phyloP scores from a whole-genome alignment of 2,329 filamentous ascomycete species.

The Pezicula carpinea region DNA sequence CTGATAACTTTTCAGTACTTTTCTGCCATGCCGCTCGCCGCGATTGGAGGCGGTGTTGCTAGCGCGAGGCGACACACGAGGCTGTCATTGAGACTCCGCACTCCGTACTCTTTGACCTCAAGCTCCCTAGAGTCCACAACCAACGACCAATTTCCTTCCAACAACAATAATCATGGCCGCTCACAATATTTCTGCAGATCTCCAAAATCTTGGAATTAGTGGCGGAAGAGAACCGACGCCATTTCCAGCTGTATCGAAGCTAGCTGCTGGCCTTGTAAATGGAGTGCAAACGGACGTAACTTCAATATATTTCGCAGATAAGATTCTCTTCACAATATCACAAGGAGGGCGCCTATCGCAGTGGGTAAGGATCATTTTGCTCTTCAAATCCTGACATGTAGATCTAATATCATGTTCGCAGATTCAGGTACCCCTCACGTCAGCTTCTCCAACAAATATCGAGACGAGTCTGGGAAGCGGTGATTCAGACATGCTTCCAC shows the following conservation, averaged over 20 bases:
- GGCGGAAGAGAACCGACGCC: conserved; percentile 14
- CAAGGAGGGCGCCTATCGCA: conserved; percentile 83
- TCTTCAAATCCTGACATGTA: conserved; percentile 7
- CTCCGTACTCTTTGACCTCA: not conserved
- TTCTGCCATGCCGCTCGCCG: too few species aligned
- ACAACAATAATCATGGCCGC: conserved; percentile 12
- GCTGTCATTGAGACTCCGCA: not conserved
- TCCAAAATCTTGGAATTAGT: conserved; percentile 8
- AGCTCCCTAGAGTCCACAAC: not conserved
- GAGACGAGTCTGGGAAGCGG: conserved; percentile 44
- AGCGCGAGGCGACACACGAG: not conserved
- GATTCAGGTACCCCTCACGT: conserved; percentile 76
- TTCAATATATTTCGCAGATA: conserved; percentile 75
- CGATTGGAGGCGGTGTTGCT: not conserved
- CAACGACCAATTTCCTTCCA: not conserved
- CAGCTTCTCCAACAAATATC: conserved; percentile 53
- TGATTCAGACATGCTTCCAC: conserved; percentile 54
- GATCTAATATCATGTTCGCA: conserved; percentile 27
- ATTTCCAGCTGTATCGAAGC: conserved; percentile 25
- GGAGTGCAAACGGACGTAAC: conserved; percentile 68
- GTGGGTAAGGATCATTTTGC: conserved; percentile 62
- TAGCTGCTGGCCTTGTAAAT: conserved; percentile 57
- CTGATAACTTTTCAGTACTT: not conserved
- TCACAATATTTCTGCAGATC: conserved; percentile 8
- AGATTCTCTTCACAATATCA: conserved; percentile 82